A percentile compares a stretch with the other conserved stretches of the same genome.
phyloP scores from a whole-genome alignment of 176 grass and related monocot genomes.

The Sorghum bicolor region DNA sequence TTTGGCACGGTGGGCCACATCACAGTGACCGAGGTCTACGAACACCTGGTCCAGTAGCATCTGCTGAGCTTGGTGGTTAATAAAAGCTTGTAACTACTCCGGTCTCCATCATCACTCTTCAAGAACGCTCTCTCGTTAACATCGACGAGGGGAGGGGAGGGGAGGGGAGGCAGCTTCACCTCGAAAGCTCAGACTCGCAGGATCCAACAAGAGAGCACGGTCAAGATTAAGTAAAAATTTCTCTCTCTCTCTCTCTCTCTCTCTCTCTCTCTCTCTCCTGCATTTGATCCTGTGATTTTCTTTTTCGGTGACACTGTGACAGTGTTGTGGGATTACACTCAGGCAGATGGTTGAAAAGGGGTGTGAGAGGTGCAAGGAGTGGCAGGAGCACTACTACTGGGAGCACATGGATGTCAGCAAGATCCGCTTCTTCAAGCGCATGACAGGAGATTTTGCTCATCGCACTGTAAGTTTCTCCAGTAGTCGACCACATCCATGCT shows the following conservation, averaged over 20 bases:
- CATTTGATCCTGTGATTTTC: neutral
- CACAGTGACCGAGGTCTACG: neutral
- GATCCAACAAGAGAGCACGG: neutral
- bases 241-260: neutral
- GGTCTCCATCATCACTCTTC: neutral
- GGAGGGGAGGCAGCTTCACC: neutral
- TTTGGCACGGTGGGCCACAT: neutral
- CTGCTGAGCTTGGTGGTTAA: neutral
- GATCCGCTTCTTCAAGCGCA: conserved; percentile 32
- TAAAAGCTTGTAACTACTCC: neutral
- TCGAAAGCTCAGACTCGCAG: neutral
- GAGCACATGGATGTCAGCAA: conserved; percentile 36
- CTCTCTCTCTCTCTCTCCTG: neutral
- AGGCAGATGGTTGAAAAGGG: conserved; percentile 7
- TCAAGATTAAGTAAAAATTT: neutral
- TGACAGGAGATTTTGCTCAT: conserved; percentile 24
- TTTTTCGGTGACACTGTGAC: neutral
- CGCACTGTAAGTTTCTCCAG: conserved; percentile 27
- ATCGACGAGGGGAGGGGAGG: neutral
- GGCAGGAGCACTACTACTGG: conserved; percentile 46
- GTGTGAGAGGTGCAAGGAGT: conserved; percentile 34
- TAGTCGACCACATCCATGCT: neutral
- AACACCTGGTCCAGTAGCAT: neutral
- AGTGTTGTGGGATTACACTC: neutral
- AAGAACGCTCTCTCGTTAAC: neutral